Conservation (phyloP, 257 asterid species). For the Capsicum pubescens region DNA sequence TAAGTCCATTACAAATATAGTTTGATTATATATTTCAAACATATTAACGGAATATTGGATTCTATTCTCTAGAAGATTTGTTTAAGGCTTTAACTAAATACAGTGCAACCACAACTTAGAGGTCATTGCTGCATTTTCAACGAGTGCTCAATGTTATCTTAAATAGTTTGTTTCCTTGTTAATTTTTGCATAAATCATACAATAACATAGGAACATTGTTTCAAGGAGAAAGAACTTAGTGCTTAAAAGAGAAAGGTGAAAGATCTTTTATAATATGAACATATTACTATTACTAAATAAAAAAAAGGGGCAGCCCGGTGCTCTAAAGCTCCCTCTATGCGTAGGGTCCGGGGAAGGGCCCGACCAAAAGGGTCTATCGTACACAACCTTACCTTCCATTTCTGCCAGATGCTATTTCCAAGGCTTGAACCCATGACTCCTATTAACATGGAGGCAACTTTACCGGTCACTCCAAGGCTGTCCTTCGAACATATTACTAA, state of each 20-base stretch:
- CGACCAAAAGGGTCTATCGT: too few relatives aligned
- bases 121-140: constrained; percentile 16
- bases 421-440: too few relatives aligned
- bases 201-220: background rate
- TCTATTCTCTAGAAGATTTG: background rate
- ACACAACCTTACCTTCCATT: too few relatives aligned
- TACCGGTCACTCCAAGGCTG: too few relatives aligned
- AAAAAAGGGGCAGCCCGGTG: background rate
- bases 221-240: background rate
- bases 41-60: background rate
- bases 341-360: too few relatives aligned
- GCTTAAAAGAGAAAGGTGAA: background rate
- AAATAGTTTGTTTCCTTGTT: background rate
- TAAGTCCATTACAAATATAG: background rate
- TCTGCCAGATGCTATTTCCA: too few relatives aligned
- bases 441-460: too few relatives aligned
- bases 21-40: constrained; percentile 3
- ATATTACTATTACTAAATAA: background rate
- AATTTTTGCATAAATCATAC: background rate
- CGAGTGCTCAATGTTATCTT: background rate
- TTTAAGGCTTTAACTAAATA: background rate
- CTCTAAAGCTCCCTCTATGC: too few relatives aligned
- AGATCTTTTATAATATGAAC: background rate
- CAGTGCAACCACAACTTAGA: constrained; percentile 18
- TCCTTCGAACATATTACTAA: background rate